Conservation (phyloP, 75 land plant genomes). For the Cryptomeria japonica region DNA sequence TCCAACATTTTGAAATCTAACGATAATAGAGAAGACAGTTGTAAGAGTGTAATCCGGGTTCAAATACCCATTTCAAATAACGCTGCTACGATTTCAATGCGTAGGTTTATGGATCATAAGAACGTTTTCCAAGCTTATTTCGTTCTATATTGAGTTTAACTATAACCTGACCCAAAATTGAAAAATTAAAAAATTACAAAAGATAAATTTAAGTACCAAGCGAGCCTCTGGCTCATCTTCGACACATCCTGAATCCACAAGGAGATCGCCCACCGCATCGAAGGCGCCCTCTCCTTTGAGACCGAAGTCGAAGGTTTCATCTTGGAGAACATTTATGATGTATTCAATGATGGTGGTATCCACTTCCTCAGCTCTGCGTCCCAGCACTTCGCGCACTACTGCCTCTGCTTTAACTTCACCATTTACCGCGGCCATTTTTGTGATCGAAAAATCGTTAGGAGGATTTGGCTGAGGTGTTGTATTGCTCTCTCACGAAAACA, state of each 20-base stretch:
- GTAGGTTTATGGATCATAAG: too few species aligned
- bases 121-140: background rate
- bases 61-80: background rate
- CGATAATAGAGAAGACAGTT: background rate
- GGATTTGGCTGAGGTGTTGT: too few species aligned
- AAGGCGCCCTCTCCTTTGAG: slow-evolving; percentile 78
- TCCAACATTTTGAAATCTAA: too few species aligned
- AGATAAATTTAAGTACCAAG: slow-evolving; percentile 28
- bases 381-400: slow-evolving; percentile 79
- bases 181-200: too few species aligned
- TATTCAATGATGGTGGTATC: slow-evolving; percentile 87
- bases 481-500: too few species aligned
- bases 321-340: slow-evolving; percentile 89
- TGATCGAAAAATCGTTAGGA: background rate
- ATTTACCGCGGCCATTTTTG: slow-evolving; percentile 12
- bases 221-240: slow-evolving; percentile 66
- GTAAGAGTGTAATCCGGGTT: background rate
- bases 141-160: background rate
- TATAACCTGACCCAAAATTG: background rate
- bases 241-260: slow-evolving; percentile 81
- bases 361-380: slow-evolving; percentile 59
- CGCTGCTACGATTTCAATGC: too few species aligned
- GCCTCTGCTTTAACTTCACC: slow-evolving; percentile 53
- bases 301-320: slow-evolving; percentile 96
- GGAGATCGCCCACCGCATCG: slow-evolving; percentile 88